Conservation (phyloP, 2,329 filamentous ascomycete species). For the Alternaria arbusti region DNA sequence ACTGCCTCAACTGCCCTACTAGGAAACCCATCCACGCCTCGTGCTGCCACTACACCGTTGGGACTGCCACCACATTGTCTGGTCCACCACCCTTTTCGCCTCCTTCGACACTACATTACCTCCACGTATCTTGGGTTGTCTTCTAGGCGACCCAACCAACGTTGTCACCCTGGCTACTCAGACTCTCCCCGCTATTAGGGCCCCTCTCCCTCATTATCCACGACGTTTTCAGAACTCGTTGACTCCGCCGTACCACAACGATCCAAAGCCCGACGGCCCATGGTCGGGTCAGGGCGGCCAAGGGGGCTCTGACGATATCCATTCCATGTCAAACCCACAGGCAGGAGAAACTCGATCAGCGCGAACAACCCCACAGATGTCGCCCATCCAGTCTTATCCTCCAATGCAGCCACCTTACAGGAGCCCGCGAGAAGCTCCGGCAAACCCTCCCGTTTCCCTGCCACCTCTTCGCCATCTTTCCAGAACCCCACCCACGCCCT, state of each 20-base stretch:
- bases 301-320: conserved; percentile 41
- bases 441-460: conserved; percentile 33
- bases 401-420: conserved; percentile 36
- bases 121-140: conserved; percentile 32
- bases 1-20: conserved; percentile 18
- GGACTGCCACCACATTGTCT: neutral
- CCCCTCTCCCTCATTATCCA: conserved; percentile 42
- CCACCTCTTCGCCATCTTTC: conserved; percentile 45
- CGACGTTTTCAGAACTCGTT: conserved; percentile 36
- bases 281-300: conserved; percentile 41
- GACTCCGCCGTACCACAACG: conserved; percentile 42
- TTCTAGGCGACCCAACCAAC: conserved; percentile 26
- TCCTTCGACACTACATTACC: conserved; percentile 1
- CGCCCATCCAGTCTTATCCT: conserved; percentile 32
- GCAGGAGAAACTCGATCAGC: conserved; percentile 30
- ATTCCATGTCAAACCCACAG: conserved; percentile 37
- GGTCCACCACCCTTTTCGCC: neutral
- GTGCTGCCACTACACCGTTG: neutral
- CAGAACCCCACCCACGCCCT: conserved; percentile 43
- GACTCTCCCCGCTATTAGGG: conserved; percentile 44
- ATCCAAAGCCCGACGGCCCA: conserved; percentile 42
- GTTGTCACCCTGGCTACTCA: conserved; percentile 48
- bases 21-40: conserved; percentile 10
- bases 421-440: conserved; percentile 25
- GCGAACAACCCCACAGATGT: conserved; percentile 37